Evolutionary conservation across 257 asterid species (phyloP), one percentile per base, ranked within the genome.

Genomic region (Primulina huaijiensis): DNA sequence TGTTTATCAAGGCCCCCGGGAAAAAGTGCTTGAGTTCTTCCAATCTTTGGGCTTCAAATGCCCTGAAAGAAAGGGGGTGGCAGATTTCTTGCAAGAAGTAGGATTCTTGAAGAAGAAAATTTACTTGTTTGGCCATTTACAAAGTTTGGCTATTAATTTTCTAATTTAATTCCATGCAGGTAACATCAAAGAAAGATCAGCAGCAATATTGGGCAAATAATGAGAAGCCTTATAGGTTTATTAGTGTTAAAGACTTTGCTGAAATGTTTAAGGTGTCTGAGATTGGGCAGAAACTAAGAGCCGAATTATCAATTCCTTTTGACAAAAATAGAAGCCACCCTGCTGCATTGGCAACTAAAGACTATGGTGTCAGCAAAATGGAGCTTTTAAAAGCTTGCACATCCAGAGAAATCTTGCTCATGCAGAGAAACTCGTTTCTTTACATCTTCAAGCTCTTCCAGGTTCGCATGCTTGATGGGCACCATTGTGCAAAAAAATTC

Each of bases 151-250:
- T 40, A 40, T 40, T 40, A 0, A 40, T 10, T 40, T 40, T 40
- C 16, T 3, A 40, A 10, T 40, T 40, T 40, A 8, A 40, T 40
- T 9, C 5, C 31, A 52, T 68, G 38, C 31, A 79, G 83, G 83
- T 75, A 11, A 79, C 83, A 29, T 79, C 83, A 29, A 72, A 68
- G 78, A 79, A 79, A 75, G 83, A 79, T 56, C 83, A 75, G 46
- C 37, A 23, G 71, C 80, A 79, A 61, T 79, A 79, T 30, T 79
- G 83, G 83, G 34, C 60, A 2, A 74, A 70, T 21, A 69, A 14
- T 57, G 83, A 79, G 29, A 76, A 75, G 60, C 78, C 80, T 2
- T 79, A 79, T 60, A 38, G 57, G 58, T 79, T 75, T 57, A 21
- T 75, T 9, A 59, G 64, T 2, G 71, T 73, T 3, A 52, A 59